Conservation (phyloP, 495 filamentous ascomycete genomes). For the Parathielavia appendiculata region DNA sequence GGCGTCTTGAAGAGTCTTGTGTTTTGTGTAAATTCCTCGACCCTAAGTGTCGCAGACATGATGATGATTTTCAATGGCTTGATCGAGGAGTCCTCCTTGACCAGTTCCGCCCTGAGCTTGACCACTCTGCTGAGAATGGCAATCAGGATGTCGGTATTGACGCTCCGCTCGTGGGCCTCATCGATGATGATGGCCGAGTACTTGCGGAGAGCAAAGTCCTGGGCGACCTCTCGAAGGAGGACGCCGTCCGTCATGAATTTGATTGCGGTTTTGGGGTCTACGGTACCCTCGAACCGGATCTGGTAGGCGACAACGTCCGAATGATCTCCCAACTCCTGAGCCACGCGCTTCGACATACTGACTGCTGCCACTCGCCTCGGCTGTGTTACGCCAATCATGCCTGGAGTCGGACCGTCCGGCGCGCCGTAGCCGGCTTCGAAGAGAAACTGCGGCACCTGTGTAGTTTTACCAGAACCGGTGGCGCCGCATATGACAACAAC, state of each 20-base stretch:
- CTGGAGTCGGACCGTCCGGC: slow-evolving; percentile 69
- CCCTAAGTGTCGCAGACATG: slow-evolving; percentile 92
- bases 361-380: slow-evolving; percentile 89
- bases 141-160: slow-evolving; percentile 96
- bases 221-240: slow-evolving; percentile 80
- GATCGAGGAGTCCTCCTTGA: slow-evolving; percentile 46
- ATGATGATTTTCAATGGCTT: slow-evolving; percentile 89
- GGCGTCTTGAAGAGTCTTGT: slow-evolving; percentile 67
- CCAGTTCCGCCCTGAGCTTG: slow-evolving; percentile 53
- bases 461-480: slow-evolving; percentile 96
- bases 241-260: slow-evolving; percentile 99
- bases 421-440: slow-evolving; percentile 90
- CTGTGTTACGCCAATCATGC: slow-evolving; percentile 93
- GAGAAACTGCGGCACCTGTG: slow-evolving; percentile 91
- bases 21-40: slow-evolving; percentile 88
- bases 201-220: slow-evolving; percentile 85
- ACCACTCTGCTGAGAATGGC: slow-evolving; percentile 93
- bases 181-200: slow-evolving; percentile 95
- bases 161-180: slow-evolving; percentile 94
- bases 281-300: slow-evolving; percentile 87
- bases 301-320: slow-evolving; percentile 77
- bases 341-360: slow-evolving; percentile 90
- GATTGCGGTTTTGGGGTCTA: slow-evolving; percentile 77
- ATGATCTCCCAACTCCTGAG: slow-evolving; percentile 70
- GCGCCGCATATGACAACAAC: slow-evolving; percentile 90